Evolutionary conservation across 2,329 filamentous ascomycete genomes (phyloP), one percentile per base, ranked within the genome.

Genomic region (Calonectria naviculata): DNA sequence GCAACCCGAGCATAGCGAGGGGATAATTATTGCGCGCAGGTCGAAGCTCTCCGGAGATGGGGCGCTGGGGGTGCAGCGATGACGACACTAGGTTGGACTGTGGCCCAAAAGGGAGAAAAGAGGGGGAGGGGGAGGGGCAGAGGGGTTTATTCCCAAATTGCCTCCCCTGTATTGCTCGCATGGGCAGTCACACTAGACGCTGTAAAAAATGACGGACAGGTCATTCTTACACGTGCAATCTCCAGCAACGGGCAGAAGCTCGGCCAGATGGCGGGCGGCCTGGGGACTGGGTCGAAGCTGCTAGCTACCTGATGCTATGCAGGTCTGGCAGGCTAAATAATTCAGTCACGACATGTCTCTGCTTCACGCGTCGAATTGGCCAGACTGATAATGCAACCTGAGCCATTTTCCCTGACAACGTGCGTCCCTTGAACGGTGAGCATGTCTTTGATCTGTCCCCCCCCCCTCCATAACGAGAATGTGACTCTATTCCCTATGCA

Each of bases 11-110:
- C 29, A 69, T 49, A 60, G 61, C 42, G 61, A 65, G 67, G 31
- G 61, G 67, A 65, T 65, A 66, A 29, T 38, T 54, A 46, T 63
- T 63, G 38, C 60, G 42, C 60, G 42, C 60, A 64, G 42, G 29
- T 46, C 19, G 49, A 38, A 52, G 61, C 52, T 58, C 31, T 38
- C 31, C 21, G 29, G 28, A 34, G 29, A 56, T 38, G 52, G 52
- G 52, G 66, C 66, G 67, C 60, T 15, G 47, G 69, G 66, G 46
- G 65, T 71, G 58, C 68, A 66, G 65, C 62, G 68, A 78, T 78
- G 76, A 78, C 76, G 76, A 78, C 76, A 78, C 73, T 68, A 70
- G 60, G 69, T 67, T 65, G 58, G 49, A 69, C 64, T 66, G 65
- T 56, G 34, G 62, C 56, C 56, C 38, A 61, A 61, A 61, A 21